These are phyloP conservation scores for Rhodocollybia butyracea DNA, from an alignment of 768 basidiomycete species.

Conservation along the genomic window DNA sequence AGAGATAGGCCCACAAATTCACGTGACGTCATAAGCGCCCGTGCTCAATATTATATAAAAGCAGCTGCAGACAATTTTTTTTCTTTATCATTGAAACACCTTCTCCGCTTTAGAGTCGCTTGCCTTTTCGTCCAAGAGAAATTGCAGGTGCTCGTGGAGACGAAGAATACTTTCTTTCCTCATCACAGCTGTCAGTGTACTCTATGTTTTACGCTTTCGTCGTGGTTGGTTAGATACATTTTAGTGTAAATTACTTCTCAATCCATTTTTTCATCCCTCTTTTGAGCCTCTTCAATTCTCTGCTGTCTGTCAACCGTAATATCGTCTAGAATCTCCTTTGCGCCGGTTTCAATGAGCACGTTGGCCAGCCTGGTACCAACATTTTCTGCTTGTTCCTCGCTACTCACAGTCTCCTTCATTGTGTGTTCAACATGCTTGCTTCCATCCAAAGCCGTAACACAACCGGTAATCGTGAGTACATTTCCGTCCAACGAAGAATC, in stretches of 20 bases:
- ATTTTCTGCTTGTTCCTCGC: constrained; percentile 58
- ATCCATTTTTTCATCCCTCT: constrained; percentile 19
- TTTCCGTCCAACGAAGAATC: constrained; percentile 45
- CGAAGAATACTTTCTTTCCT: constrained; percentile 42
- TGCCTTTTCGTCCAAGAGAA: constrained; percentile 44
- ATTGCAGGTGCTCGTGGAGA: constrained; percentile 70
- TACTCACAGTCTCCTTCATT: constrained; percentile 47
- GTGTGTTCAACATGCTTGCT: constrained; percentile 65
- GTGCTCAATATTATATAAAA: constrained; percentile 29
- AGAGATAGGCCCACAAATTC: neutral
- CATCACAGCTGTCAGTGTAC: constrained; percentile 9
- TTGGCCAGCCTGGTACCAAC: constrained; percentile 67
- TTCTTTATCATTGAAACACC: constrained; percentile 31
- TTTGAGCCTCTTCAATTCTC: constrained; percentile 39
- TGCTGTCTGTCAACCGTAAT: constrained; percentile 67
- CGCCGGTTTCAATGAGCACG: constrained; percentile 66
- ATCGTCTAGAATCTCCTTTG: constrained; percentile 75
- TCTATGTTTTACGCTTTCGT: neutral
- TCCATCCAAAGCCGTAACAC: constrained; percentile 84
- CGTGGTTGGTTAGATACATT: constrained; percentile 10
- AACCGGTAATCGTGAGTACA: constrained; percentile 64
- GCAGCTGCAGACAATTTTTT: neutral
- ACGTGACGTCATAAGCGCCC: neutral
- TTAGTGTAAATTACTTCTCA: neutral
- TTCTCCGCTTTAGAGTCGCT: constrained; percentile 74